Conservation (phyloP, 805 yeast genomes). For the Saccharomycopsis olivae region DNA sequence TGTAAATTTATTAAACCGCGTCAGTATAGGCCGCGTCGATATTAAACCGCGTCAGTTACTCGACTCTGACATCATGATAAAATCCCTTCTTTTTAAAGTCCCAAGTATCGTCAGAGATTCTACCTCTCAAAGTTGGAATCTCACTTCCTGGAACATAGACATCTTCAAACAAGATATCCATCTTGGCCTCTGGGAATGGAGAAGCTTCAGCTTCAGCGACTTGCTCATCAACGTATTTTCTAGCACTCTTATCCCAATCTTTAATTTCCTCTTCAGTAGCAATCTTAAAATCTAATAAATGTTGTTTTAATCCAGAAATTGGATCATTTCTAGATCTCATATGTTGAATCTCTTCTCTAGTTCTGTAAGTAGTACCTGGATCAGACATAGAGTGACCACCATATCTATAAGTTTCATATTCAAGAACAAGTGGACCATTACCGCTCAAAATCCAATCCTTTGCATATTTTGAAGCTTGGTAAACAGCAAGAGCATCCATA, state of each 20-base stretch:
- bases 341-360: constrained; percentile 99
- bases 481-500: constrained; percentile 93
- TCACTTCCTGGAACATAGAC: constrained; percentile 94
- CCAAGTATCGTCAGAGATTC: constrained; percentile 95
- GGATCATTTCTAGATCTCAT: constrained; percentile 99
- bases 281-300: constrained; percentile 67
- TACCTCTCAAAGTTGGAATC: constrained; percentile 87
- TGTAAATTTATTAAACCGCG: too few species aligned
- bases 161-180: constrained; percentile 92
- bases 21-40: too few species aligned
- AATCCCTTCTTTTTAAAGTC: constrained; percentile 45
- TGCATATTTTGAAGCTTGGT: constrained; percentile 94
- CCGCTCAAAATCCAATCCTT: constrained; percentile 91
- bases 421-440: constrained; percentile 92
- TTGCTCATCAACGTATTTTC: constrained; percentile 92
- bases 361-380: constrained; percentile 99
- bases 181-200: constrained; percentile 91
- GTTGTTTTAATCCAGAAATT: constrained; percentile 89
- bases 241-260: constrained; percentile 89
- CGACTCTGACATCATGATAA: constrained; percentile 21
- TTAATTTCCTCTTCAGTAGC: constrained; percentile 94
- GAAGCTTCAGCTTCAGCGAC: constrained; percentile 87
- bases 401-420: constrained; percentile 97
- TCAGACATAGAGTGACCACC: constrained; percentile 99
- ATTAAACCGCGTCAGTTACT: constrained; percentile 3